phyloP scores from a whole-genome alignment of 2,329 filamentous ascomycete genomes.

The Ilyonectria destructans region DNA sequence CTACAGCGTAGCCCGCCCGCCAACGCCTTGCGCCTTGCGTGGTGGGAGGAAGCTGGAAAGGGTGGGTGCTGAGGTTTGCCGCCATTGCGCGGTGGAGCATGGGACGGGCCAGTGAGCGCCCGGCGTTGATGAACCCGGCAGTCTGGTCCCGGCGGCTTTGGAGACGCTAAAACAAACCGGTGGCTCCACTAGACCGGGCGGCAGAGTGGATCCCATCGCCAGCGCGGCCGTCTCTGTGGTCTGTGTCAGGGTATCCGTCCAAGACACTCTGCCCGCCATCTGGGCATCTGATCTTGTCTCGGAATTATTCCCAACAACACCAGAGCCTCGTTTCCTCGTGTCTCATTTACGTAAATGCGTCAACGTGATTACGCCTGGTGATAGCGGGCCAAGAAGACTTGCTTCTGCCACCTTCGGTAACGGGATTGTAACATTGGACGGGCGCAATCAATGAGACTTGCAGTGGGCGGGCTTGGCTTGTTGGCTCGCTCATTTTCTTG shows the following conservation, averaged over 20 bases:
- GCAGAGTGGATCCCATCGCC: slow-evolving; percentile 36
- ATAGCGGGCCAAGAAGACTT: neutral
- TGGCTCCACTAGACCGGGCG: slow-evolving; percentile 45
- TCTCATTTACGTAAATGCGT: neutral
- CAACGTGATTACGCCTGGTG: neutral
- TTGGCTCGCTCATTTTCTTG: neutral
- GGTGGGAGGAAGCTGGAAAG: slow-evolving; percentile 1
- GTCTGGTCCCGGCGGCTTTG: slow-evolving; percentile 56
- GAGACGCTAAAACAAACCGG: slow-evolving; percentile 49
- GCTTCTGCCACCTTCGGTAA: neutral
- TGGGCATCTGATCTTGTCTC: slow-evolving; percentile 7
- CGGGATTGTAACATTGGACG: neutral
- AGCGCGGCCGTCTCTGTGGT: slow-evolving; percentile 8
- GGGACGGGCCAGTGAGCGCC: slow-evolving; percentile 45
- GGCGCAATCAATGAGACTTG: neutral
- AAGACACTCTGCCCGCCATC: neutral
- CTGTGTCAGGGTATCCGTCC: neutral
- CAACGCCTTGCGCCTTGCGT: neutral
- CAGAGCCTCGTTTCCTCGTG: slow-evolving; percentile 6
- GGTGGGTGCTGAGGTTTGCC: slow-evolving; percentile 21
- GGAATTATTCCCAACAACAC: neutral
- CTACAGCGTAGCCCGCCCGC: slow-evolving; percentile 5
- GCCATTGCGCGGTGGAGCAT: slow-evolving; percentile 25
- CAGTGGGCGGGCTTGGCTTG: neutral
- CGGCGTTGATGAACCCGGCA: slow-evolving; percentile 46